Evolutionary conservation across 106 monocot species (phyloP).

Genomic region (Acorus gramineus): DNA sequence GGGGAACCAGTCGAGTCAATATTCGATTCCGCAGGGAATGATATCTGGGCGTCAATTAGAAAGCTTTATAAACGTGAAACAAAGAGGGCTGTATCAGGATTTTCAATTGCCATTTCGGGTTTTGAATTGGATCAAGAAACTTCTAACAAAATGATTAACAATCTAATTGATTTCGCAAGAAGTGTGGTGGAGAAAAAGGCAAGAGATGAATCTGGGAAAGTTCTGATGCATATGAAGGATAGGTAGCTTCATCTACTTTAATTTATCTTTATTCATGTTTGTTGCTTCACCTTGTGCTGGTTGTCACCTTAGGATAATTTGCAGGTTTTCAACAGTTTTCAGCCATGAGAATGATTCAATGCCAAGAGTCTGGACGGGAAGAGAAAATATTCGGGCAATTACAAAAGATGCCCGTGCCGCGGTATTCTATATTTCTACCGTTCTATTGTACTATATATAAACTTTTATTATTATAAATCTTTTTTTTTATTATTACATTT

Average conservation of each 20-base stretch:
- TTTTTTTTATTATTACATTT: not conserved
- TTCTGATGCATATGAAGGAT: slow-evolving; percentile 77
- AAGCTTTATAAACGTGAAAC: slow-evolving; percentile 47
- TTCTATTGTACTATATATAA: not conserved
- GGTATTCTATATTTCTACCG: slow-evolving; percentile 16
- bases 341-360: slow-evolving; percentile 68
- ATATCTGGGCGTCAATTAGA: slow-evolving; percentile 69
- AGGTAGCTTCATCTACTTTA: slow-evolving; percentile 24
- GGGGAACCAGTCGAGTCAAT: slow-evolving; percentile 48
- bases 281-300: not conserved
- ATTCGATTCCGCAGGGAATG: slow-evolving; percentile 35
- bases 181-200: slow-evolving; percentile 54
- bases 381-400: slow-evolving; percentile 56
- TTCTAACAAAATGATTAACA: slow-evolving; percentile 23
- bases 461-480: not conserved
- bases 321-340: slow-evolving; percentile 62
- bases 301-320: slow-evolving; percentile 1
- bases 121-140: slow-evolving; percentile 58
- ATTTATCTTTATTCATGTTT: not conserved
- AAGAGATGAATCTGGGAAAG: slow-evolving; percentile 55
- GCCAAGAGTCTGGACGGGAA: slow-evolving; percentile 86
- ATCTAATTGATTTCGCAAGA: slow-evolving; percentile 43
- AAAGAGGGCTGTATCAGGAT: slow-evolving; percentile 25
- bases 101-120: slow-evolving; percentile 31
- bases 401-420: slow-evolving; percentile 43